Percentiles rank a stretch among this genome's conserved stretches.
Evolutionary conservation across 1,284 basidiomycete species (phyloP).

Genomic region (Erythrobasidium hasegawianum): DNA sequence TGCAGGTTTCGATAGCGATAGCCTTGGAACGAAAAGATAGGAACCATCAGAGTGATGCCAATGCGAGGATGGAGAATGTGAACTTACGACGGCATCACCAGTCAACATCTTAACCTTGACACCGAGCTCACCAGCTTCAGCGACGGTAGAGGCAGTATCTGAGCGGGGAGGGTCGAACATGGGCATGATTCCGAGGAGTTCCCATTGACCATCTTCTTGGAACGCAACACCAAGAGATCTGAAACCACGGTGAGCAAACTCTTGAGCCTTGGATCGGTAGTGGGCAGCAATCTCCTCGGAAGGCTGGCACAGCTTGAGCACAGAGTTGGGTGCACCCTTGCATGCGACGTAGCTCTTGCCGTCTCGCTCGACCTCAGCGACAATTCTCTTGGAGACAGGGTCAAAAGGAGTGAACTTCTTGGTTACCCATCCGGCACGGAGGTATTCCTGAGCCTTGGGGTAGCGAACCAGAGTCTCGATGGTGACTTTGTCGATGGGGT

Average conservation of each 20-base stretch:
- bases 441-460: constrained; percentile 56
- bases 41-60: too few species aligned
- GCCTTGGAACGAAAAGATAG: constrained; percentile 43
- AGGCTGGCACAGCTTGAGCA: constrained; percentile 55
- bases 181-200: constrained; percentile 54
- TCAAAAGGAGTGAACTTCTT: constrained; percentile 58
- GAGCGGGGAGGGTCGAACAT: constrained; percentile 57
- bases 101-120: constrained; percentile 60
- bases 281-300: constrained; percentile 50
- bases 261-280: constrained; percentile 53
- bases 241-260: constrained; percentile 57
- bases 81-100: constrained; percentile 54
- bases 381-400: constrained; percentile 59
- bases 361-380: constrained; percentile 57
- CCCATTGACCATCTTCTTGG: constrained; percentile 56
- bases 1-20: constrained; percentile 59
- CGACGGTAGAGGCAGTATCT: constrained; percentile 57
- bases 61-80: too few species aligned
- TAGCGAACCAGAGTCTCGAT: constrained; percentile 57
- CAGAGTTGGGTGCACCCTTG: constrained; percentile 59
- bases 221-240: constrained; percentile 57
- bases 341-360: constrained; percentile 56
- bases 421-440: constrained; percentile 55
- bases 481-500: constrained; percentile 60
- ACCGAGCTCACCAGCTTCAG: constrained; percentile 56